Evolutionary conservation across 495 filamentous ascomycete genomes (phyloP), one percentile per base, ranked within the genome.

Genomic region (Annulohypoxylon stygium): DNA sequence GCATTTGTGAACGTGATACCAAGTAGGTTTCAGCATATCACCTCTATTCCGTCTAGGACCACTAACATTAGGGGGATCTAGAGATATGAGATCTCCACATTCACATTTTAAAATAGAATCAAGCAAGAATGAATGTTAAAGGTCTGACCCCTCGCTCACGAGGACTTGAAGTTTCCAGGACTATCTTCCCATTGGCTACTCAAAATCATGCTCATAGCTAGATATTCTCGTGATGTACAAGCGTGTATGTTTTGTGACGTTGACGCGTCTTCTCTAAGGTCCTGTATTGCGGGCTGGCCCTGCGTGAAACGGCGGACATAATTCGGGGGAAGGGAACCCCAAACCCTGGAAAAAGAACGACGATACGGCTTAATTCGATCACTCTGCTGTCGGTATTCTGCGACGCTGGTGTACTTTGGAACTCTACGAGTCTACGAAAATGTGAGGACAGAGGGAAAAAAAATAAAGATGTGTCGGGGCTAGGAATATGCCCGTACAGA

Each of bases 221-320:
- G 20, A 1, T 23, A 23, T 23, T 23, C 20, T 23, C 20, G 20
- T 23, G 20, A 23, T 23, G 20, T 36, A 36, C 10, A 7, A 25
- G 2, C 2, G 18, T 11, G 9, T 25, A 23, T 51, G 18, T 20
- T 3, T 23, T 51, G 48, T 53, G 48, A 26, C 12, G 25, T 54
- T 54, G 25, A 33, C 50, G 50, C 12, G 25, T 54, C 23, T 54
- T 14, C n/a, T n/a, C 9, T 54, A 1, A 12, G 10, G 12, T 11
- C 23, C 25, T 20, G n/a, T 18, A 12, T 11, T 2, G 18, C 30
- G 11, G 48, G 8, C 8, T 51, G 48, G 48, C 20, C 11, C 18
- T 26, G 23, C 8, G 18, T 54, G 50, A 33, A 54, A 54, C 50
- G 25, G 50, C 50, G 50, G 50, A 33, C 50, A 54, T 54, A 7